phyloP scores from a whole-genome alignment of 2,329 filamentous ascomycete genomes.

The Aplosporella prunicola region DNA sequence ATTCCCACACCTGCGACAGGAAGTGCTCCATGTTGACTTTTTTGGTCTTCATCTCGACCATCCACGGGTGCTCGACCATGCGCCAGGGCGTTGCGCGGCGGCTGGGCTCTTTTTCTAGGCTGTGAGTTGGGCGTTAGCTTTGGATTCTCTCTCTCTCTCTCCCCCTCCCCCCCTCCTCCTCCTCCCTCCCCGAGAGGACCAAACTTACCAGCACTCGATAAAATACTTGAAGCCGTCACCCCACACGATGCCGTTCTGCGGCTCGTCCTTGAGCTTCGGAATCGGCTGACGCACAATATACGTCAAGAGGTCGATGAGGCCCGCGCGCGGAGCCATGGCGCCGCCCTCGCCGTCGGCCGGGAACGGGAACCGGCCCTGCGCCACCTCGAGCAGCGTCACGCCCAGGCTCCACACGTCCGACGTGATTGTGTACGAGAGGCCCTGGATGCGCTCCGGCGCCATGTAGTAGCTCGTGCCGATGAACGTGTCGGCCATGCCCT shows the following conservation, averaged over 20 bases:
- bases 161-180: background rate
- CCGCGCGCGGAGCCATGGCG: slow-evolving; percentile 86
- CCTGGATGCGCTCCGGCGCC: slow-evolving; percentile 95
- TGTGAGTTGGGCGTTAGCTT: slow-evolving; percentile 28
- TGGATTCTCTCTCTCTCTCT: background rate
- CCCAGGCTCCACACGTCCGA: slow-evolving; percentile 97
- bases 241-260: slow-evolving; percentile 82
- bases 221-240: slow-evolving; percentile 98
- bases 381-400: slow-evolving; percentile 96
- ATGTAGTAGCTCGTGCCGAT: slow-evolving; percentile 99
- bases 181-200: background rate
- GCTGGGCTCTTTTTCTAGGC: slow-evolving; percentile 84
- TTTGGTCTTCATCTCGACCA: slow-evolving; percentile 90
- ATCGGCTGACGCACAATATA: slow-evolving; percentile 96
- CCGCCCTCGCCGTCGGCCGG: slow-evolving; percentile 65
- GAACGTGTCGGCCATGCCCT: slow-evolving; percentile 97
- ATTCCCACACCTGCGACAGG: slow-evolving; percentile 91
- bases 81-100: slow-evolving; percentile 91
- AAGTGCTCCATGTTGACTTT: slow-evolving; percentile 97
- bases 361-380: slow-evolving; percentile 96
- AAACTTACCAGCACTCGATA: slow-evolving; percentile 91
- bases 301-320: slow-evolving; percentile 87
- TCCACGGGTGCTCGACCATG: slow-evolving; percentile 99
- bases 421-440: slow-evolving; percentile 96
- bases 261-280: slow-evolving; percentile 91